Conservation (phyloP, 768 basidiomycete genomes). For the Pleurotus tuoliensis region DNA sequence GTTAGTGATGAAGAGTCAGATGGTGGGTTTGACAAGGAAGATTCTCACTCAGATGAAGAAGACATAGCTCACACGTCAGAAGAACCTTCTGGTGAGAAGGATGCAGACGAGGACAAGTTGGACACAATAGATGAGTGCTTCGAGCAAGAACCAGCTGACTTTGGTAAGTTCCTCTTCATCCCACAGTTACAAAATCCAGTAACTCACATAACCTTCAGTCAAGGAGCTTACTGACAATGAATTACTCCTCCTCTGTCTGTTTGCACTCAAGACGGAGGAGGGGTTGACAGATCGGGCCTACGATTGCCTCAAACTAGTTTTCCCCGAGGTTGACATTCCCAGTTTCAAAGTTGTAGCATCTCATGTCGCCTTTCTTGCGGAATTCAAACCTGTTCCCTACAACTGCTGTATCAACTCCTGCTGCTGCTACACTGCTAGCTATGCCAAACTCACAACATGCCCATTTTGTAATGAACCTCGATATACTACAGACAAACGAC, state of each 20-base stretch:
- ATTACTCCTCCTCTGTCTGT: slow-evolving; percentile 20
- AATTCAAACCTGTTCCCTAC: slow-evolving; percentile 25
- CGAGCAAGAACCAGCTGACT: slow-evolving; percentile 13
- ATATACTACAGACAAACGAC: slow-evolving; percentile 13
- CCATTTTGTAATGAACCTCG: slow-evolving; percentile 30
- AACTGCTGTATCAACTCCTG: slow-evolving; percentile 44
- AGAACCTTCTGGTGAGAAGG: too few species aligned
- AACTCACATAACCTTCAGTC: slow-evolving; percentile 4
- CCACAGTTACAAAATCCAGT: neutral
- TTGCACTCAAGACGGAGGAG: slow-evolving; percentile 24
- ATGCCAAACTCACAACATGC: slow-evolving; percentile 25
- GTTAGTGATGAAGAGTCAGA: too few species aligned
- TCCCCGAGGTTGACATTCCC: slow-evolving; percentile 16
- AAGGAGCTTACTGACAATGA: slow-evolving; percentile 21
- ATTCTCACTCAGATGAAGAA: neutral
- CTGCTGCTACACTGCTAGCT: slow-evolving; percentile 29
- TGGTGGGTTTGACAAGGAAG: too few species aligned
- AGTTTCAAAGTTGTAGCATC: slow-evolving; percentile 15
- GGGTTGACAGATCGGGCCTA: slow-evolving; percentile 22
- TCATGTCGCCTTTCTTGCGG: slow-evolving; percentile 25
- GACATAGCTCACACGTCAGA: neutral
- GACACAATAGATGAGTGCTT: slow-evolving; percentile 15
- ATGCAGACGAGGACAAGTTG: neutral
- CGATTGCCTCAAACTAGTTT: slow-evolving; percentile 17
- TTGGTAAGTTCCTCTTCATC: slow-evolving; percentile 10